Evolutionary conservation across 805 yeast genomes (phyloP), one percentile per base, ranked within the genome.

Genomic region (Saccharomyces mikatae): DNA sequence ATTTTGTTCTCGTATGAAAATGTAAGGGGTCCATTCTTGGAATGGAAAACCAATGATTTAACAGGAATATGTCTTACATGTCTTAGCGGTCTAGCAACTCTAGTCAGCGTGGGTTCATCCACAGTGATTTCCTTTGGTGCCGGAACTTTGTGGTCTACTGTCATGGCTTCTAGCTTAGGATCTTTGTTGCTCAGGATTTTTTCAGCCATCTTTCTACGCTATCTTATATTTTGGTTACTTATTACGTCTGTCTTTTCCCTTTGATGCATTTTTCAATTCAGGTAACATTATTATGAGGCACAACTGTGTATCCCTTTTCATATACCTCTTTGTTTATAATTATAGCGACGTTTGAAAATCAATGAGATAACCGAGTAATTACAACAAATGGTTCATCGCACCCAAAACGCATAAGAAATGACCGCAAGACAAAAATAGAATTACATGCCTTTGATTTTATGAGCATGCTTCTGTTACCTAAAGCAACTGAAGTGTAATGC

Each of bases 1-100:
- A 80, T 74, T 46, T 75, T 76, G 59, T 79, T 77, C 58, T 80
- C 79, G 64, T 82, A 83, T 36, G 81, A 80, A 61, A 83, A 74
- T 17, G 64, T 66, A 14, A 74, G 68, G 17, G 70, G 70, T 28
- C 70, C 71, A 51, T 63, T 49, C 55, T 68, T 72, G 14, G 78
- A 73, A 58, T 64, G 73, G 52, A 74, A 79, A 60, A 61, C 76
- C 62, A 56, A 75, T 62, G 68, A 77, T 61, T 69, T 82, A 5
- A 80, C 75, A 13, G 85, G 82, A 31, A 80, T 70, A 58, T 74
- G 69, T 54, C 74, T 75, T 48, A 82, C 76, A 57, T 80, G 82
- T 53, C 84, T 80, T 41, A 75, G 59, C 0, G 80, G 80, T 62
- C 79, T 71, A 6, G 72, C 75, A 1, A 75, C 79, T 58, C 78